Base-by-base conservation (phyloP, 805 yeast genomes). In the Zygosaccharomyces bisporus region DNA sequence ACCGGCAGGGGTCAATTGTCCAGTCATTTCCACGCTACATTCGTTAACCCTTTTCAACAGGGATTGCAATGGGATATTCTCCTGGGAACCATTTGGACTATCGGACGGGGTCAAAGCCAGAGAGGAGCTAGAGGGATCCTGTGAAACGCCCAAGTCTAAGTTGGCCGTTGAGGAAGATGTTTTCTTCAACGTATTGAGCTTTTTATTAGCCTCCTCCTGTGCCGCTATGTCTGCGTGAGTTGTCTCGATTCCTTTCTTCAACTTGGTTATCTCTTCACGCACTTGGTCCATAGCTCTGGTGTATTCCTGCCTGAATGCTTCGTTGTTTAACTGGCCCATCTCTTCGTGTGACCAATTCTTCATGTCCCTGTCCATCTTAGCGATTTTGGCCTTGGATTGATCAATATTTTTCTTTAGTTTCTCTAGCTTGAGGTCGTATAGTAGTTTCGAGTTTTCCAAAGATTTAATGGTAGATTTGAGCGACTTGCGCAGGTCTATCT, bases 381-480 rank as follows among this genome's bases (percentile, higher is more conserved):
- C 29, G 4, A 56, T 51, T 35, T 62, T 63, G 6, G 46, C 38
- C 14, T 45, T 43, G n/a, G 57, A 35, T 16, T 54, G 57, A 10
- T 52, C 53, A 16, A 63, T 58, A 16, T 59, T 61, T 41, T 58
- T 56, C 30, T 53, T 55, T 10, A 60, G 36, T 41, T 63, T 63
- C 16, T 56, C 60, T 36, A 56, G 41, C 40, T 64, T 61, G 36
- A 61, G 45, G 38, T 64, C 68, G 39, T 58, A 54, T 20, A 61
- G 47, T 10, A 62, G 37, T 42, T 63, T 64, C 8, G 64, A 54
- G 46, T 62, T 62, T 40, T 64, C 68, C 37, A 64, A 46, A 2
- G 65, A 57, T 44, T 61, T 63, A 12, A 63, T 64, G 34, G 58
- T 62, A 10, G 64, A 61, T 45, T 58, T 64, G 27, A 61, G 41